Evolutionary conservation across 192 early-diverging fungal species (phyloP).

Genomic region (Gaertneriomyces sp.): DNA sequence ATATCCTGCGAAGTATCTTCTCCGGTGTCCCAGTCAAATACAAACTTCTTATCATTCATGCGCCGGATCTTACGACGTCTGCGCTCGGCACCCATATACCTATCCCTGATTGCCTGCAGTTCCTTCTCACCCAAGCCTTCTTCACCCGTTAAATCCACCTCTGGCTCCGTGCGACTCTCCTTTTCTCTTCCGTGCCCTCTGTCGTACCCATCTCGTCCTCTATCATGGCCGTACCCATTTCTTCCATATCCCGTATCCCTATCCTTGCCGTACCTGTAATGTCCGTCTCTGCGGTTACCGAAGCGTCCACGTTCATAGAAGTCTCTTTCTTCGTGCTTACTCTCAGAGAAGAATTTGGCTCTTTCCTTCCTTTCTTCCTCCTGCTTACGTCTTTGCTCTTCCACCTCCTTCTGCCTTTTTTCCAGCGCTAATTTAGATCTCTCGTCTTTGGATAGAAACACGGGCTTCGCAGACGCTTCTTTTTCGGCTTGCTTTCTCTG

Average conservation of each 20-base stretch:
- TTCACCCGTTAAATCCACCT: constrained; percentile 13
- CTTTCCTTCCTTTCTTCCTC: constrained; percentile 60
- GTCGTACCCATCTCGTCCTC: not conserved
- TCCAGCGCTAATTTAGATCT: constrained; percentile 83
- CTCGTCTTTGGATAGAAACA: constrained; percentile 90
- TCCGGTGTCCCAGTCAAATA: constrained; percentile 94
- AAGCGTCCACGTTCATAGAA: not conserved
- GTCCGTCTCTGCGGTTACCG: no score
- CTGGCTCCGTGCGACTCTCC: not conserved
- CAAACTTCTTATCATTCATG: constrained; percentile 92
- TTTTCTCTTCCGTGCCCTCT: not conserved
- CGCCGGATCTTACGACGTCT: constrained; percentile 71
- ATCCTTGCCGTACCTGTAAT: no score
- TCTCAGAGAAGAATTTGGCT: constrained; percentile 50
- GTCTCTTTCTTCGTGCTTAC: constrained; percentile 8
- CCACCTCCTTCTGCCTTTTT: constrained; percentile 74
- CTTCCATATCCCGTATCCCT: not conserved
- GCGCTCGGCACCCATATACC: constrained; percentile 79
- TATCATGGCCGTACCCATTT: not conserved
- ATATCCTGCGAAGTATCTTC: constrained; percentile 95
- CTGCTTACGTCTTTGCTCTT: constrained; percentile 58
- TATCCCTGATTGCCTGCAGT: constrained; percentile 57
- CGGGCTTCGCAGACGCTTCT: constrained; percentile 58
- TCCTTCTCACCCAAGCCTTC: constrained; percentile 48
- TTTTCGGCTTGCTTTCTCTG: constrained; percentile 66